Conservation (phyloP, 116 monocot genomes). For the Zostera marina region DNA sequence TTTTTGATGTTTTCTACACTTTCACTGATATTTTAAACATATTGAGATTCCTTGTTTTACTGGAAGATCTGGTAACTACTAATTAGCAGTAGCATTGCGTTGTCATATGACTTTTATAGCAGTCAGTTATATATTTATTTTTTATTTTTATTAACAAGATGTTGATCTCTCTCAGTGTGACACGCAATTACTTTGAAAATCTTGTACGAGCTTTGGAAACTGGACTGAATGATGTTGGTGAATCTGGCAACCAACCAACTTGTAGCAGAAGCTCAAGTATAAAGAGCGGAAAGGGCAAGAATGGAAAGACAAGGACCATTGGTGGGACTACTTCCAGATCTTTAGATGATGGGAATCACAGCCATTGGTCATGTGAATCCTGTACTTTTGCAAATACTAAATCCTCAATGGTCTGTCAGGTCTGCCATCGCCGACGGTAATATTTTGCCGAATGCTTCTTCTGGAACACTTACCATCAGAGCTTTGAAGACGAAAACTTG, state of each 20-base stretch:
- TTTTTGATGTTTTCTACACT: too few species aligned
- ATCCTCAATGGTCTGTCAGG: constrained; percentile 21
- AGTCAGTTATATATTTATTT: neutral
- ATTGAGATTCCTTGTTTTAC: too few species aligned
- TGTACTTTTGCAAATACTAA: constrained; percentile 47
- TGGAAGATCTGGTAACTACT: too few species aligned
- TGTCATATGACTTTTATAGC: too few species aligned
- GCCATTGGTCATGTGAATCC: constrained; percentile 47
- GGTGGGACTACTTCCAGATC: constrained; percentile 18
- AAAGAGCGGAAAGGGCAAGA: constrained; percentile 31
- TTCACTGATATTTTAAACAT: too few species aligned
- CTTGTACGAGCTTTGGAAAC: constrained; percentile 56
- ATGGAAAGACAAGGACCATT: constrained; percentile 26
- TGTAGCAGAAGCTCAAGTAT: constrained; percentile 38
- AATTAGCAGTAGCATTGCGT: too few species aligned
- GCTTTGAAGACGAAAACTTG: too few species aligned
- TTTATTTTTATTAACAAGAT: neutral
- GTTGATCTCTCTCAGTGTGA: constrained; percentile 33
- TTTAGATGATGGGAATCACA: constrained; percentile 21
- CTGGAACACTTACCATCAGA: too few species aligned
- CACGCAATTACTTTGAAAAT: constrained; percentile 77
- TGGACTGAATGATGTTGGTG: constrained; percentile 54
- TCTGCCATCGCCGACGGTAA: constrained; percentile 12
- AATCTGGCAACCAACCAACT: constrained; percentile 20
- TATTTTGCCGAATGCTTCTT: neutral